Evolutionary conservation across 331 rosid genomes (phyloP).

Genomic region (Quercus phellos): DNA sequence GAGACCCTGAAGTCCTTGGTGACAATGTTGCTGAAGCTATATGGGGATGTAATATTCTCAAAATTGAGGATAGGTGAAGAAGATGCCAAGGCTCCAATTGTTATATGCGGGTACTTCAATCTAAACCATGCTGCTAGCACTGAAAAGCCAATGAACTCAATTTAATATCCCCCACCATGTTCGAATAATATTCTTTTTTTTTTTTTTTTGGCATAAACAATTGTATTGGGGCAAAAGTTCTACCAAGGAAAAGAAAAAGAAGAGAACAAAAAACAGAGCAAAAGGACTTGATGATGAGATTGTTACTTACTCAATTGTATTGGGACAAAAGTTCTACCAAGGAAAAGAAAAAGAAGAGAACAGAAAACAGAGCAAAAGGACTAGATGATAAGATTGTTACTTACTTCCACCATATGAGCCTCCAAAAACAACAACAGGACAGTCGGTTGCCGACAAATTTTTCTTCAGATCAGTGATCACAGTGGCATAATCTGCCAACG

Average conservation of each 20-base stretch:
- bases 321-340: background rate
- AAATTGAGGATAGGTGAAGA: slow-evolving; percentile 82
- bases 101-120: slow-evolving; percentile 78
- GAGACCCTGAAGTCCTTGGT: slow-evolving; percentile 65
- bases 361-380: background rate
- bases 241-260: background rate
- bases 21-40: slow-evolving; percentile 41
- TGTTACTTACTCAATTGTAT: slow-evolving; percentile 31
- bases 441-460: slow-evolving; percentile 59
- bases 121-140: slow-evolving; percentile 97
- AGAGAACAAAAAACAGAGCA: too few relatives aligned
- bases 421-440: slow-evolving; percentile 84
- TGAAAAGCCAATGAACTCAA: slow-evolving; percentile 7
- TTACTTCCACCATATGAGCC: slow-evolving; percentile 97
- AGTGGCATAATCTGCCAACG: slow-evolving; percentile 81
- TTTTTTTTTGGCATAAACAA: background rate
- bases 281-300: background rate
- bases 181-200: background rate
- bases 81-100: slow-evolving; percentile 84
- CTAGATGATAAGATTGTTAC: background rate
- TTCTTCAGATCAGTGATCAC: slow-evolving; percentile 64
- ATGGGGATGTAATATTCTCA: slow-evolving; percentile 51
- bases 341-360: background rate
- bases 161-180: background rate
- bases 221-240: background rate